phyloP scores from a whole-genome alignment of 2,329 filamentous ascomycete genomes.

The Diplodia intermedia region DNA sequence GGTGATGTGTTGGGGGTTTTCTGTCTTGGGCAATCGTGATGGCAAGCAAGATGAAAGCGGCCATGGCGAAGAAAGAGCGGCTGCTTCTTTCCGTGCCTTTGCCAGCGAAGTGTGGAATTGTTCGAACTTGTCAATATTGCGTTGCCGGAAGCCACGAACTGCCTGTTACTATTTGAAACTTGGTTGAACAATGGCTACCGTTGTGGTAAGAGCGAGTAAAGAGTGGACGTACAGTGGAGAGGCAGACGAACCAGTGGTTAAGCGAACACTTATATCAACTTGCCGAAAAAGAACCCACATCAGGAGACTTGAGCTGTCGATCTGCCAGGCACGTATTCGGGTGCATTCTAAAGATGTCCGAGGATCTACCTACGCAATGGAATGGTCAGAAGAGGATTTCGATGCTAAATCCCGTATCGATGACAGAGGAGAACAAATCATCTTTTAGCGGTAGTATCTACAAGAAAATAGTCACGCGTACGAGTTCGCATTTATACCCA shows the following conservation, averaged over 20 bases:
- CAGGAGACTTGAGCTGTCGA: not conserved
- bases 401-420: too few species aligned
- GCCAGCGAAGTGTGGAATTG: slow-evolving; percentile 49
- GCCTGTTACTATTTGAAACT: not conserved
- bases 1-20: slow-evolving; percentile 34
- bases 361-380: too few species aligned
- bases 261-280: not conserved
- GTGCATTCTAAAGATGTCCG: too few species aligned
- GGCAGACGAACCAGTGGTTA: not conserved
- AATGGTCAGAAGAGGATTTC: too few species aligned
- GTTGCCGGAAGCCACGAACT: slow-evolving; percentile 43
- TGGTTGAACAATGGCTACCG: not conserved
- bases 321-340: too few species aligned
- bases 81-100: slow-evolving; percentile 48
- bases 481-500: too few species aligned
- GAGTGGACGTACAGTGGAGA: not conserved
- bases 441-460: not conserved
- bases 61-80: slow-evolving; percentile 53
- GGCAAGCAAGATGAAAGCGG: slow-evolving; percentile 47
- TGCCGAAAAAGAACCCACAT: not conserved
- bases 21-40: slow-evolving; percentile 26
- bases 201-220: not conserved
- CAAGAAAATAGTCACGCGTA: not conserved
- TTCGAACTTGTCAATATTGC: slow-evolving; percentile 53
- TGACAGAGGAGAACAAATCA: not conserved